Evolutionary conservation across 148 eudicot species (phyloP).

Genomic region (Beta vulgaris): DNA sequence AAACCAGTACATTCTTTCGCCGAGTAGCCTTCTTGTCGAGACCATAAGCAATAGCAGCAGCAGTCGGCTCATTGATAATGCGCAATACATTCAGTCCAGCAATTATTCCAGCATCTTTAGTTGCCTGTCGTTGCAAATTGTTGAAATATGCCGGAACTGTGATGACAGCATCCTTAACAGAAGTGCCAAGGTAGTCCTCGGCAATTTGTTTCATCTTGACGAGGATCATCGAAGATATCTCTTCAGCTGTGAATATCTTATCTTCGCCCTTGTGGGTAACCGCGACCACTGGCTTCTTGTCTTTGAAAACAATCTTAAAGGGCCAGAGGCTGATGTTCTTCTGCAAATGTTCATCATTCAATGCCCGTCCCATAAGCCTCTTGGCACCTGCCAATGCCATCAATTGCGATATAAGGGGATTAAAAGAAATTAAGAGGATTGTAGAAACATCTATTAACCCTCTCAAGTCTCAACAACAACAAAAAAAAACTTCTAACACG

Average conservation of each 20-base stretch:
- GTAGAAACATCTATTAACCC: too few species aligned
- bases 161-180: constrained; percentile 9
- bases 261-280: background rate
- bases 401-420: background rate
- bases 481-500: background rate
- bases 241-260: constrained; percentile 7
- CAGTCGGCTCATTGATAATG: constrained; percentile 9
- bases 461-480: background rate
- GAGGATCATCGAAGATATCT: constrained; percentile 3
- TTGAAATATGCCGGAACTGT: constrained; percentile 15
- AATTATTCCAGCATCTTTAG: constrained; percentile 7
- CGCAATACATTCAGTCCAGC: constrained; percentile 17
- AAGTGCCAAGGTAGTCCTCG: background rate
- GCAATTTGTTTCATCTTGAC: constrained; percentile 12
- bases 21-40: background rate
- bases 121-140: constrained; percentile 11
- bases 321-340: constrained; percentile 13
- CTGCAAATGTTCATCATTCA: background rate
- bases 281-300: constrained; percentile 4
- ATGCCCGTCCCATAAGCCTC: constrained; percentile 14
- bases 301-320: background rate
- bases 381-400: constrained; percentile 9
- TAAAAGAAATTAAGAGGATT: too few species aligned
- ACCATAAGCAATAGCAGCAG: constrained; percentile 19
- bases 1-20: background rate